These are phyloP conservation scores for Mollisiaceae sp. DNA, from an alignment of 2,329 filamentous ascomycete genomes.

Conservation along the genomic window DNA sequence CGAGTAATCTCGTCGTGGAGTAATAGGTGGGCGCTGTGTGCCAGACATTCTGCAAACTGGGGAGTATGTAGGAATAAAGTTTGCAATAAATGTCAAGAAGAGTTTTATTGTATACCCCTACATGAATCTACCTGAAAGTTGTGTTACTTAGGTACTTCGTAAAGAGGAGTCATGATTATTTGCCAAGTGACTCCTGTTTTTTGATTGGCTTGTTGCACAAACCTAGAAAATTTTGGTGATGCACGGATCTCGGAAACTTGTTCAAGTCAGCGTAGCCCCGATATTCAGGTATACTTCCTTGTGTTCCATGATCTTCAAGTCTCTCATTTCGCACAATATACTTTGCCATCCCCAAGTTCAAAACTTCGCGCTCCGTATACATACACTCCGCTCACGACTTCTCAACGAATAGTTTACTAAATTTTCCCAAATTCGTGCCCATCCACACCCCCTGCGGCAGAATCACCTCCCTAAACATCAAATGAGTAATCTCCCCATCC, in stretches of 20 bases:
- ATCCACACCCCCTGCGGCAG: constrained; percentile 23
- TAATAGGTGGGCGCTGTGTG: neutral
- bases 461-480: constrained; percentile 16
- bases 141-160: too few species aligned
- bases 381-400: constrained; percentile 17
- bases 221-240: too few species aligned
- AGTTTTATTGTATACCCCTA: too few species aligned
- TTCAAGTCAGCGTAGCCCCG: neutral
- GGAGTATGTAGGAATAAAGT: neutral
- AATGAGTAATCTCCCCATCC: constrained; percentile 18
- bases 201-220: too few species aligned
- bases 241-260: neutral
- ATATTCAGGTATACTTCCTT: neutral
- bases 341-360: neutral
- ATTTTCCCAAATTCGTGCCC: constrained; percentile 16
- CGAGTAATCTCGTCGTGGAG: neutral
- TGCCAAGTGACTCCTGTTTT: too few species aligned
- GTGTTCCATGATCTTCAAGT: neutral
- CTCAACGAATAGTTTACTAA: constrained; percentile 13
- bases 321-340: neutral
- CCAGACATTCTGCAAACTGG: neutral
- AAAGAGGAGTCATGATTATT: too few species aligned
- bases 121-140: too few species aligned
- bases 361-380: constrained; percentile 9
- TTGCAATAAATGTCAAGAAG: neutral